These are phyloP conservation scores for Fomitopsis pulvina DNA, from an alignment of 768 basidiomycete genomes.

Conservation along the genomic window DNA sequence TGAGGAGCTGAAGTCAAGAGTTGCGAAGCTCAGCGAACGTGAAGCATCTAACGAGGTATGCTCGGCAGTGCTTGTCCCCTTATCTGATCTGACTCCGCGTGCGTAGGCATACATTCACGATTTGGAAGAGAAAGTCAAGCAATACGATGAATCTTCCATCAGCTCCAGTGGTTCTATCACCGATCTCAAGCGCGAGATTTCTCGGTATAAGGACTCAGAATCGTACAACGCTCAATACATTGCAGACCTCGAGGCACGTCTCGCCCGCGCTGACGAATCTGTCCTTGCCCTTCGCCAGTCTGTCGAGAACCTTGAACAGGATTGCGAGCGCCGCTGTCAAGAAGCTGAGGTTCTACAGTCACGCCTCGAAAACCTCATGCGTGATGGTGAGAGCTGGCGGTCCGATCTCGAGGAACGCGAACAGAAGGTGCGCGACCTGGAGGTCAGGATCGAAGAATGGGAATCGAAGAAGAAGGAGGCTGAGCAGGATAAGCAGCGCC, in stretches of 20 bases:
- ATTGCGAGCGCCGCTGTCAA: constrained; percentile 65
- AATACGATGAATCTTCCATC: constrained; percentile 72
- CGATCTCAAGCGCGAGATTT: constrained; percentile 80
- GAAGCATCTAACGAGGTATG: constrained; percentile 89
- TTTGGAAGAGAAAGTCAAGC: constrained; percentile 86
- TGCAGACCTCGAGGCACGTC: constrained; percentile 75
- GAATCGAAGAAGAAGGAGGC: constrained; percentile 65
- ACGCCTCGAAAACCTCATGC: constrained; percentile 60
- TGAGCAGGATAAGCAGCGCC: constrained; percentile 55
- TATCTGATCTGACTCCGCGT: constrained; percentile 4
- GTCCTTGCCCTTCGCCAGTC: constrained; percentile 59
- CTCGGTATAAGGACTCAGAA: constrained; percentile 72
- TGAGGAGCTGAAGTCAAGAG: constrained; percentile 73
- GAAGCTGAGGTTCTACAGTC: constrained; percentile 67
- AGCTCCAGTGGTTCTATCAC: constrained; percentile 72
- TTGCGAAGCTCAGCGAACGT: constrained; percentile 79
- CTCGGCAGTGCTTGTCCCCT: constrained; percentile 7
- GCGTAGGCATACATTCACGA: constrained; percentile 88
- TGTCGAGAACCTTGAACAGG: constrained; percentile 72
- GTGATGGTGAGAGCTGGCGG: constrained; percentile 78
- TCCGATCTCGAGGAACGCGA: constrained; percentile 83
- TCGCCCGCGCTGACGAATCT: constrained; percentile 75
- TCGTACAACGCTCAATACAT: constrained; percentile 72
- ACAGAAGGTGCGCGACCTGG: constrained; percentile 64
- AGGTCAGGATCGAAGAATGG: constrained; percentile 75